Evolutionary conservation across 345 rosid genomes (phyloP), one percentile per base, ranked within the genome.

Genomic region (Populus deltoides): DNA sequence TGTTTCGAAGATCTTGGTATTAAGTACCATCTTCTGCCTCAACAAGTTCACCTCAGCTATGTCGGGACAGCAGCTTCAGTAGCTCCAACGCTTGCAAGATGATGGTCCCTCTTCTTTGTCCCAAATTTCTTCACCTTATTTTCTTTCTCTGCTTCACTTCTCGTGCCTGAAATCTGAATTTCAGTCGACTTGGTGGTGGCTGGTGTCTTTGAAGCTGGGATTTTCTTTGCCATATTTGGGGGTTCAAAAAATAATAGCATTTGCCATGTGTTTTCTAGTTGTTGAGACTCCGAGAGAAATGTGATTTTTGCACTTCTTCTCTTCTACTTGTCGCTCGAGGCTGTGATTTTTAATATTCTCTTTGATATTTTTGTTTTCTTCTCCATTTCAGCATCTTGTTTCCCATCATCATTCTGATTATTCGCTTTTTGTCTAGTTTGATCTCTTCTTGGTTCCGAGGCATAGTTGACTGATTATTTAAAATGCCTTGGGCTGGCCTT

Each of bases 21-120:
- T 9, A 83, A 83, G 51, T 93, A 90, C 79, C 72, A 82, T 81
- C 93, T 91, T 25, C 88, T 88, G 70, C 94, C 94, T 77, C 94
- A 89, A 70, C 84, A 89, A 76, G 92, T 90, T 55, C 86, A 59
- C 22, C 67, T 93, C 80, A 82, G 84, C 45, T 59, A 85, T 25
- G 72, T 75, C 36, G 80, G 82, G 18, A 63, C 86, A 70, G 57
- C 82, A 77, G 71, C 83, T 39, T 36, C 68, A 11, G 5, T 22
- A 24, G 49, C 31, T 45, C 57, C 71, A 24, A 13, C 49, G 45
- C 66, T 16, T 20, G 47, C 63, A 13, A 31, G 76, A 80, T 71
- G 75, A 75, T 3, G 11, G 7, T 31, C 72, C n/a, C 24, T 24
- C 41, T 66, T 31, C 29, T 67, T 45, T 7, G 36, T 31, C 49